These are phyloP conservation scores for Cladosporium cucumerinum DNA, from an alignment of 2,329 filamentous ascomycete species.

Conservation along the genomic window DNA sequence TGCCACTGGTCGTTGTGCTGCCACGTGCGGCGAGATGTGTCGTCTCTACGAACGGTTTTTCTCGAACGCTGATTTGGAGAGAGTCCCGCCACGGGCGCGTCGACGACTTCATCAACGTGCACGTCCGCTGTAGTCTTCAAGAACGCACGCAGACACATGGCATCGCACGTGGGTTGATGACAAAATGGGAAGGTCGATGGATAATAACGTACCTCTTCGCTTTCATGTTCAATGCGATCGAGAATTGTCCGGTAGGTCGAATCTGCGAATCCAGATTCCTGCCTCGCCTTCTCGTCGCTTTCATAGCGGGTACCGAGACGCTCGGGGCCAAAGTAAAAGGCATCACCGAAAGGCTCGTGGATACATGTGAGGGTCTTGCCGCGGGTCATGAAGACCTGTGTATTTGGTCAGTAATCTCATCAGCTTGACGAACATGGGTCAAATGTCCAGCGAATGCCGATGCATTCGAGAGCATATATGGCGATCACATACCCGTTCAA, in stretches of 20 bases:
- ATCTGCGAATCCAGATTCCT: conserved; percentile 62
- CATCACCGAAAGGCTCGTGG: conserved; percentile 95
- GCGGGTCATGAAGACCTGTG: conserved; percentile 92
- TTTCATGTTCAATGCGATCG: conserved; percentile 68
- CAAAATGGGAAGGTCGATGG: neutral
- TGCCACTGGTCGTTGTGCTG: neutral
- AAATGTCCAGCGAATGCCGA: neutral
- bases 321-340: conserved; percentile 94
- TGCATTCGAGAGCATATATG: neutral
- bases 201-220: conserved; percentile 64
- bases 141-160: neutral
- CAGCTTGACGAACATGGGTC: neutral
- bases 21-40: neutral
- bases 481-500: conserved; percentile 68
- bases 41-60: neutral
- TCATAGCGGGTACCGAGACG: conserved; percentile 76
- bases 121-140: neutral
- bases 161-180: neutral
- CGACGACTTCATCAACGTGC: neutral
- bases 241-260: conserved; percentile 76
- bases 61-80: neutral
- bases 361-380: conserved; percentile 75
- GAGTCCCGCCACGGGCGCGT: conserved; percentile 1
- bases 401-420: neutral
- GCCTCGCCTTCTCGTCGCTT: conserved; percentile 56